phyloP scores from a whole-genome alignment of 345 rosid species.

The Streptanthus diversifolius region DNA sequence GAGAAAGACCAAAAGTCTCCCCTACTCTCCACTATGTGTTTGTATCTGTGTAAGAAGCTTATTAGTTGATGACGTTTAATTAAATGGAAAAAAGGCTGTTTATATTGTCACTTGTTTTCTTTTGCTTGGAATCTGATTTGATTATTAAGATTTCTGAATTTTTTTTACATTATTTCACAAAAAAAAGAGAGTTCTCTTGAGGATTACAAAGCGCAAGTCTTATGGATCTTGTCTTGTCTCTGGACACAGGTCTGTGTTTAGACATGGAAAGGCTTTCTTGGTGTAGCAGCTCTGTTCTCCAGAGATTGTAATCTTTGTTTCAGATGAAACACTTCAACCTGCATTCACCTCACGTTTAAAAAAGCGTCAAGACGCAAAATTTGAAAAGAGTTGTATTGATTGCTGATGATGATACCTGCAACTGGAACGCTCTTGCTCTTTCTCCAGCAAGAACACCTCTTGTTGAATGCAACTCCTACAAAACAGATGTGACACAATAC shows the following conservation, averaged over 20 bases:
- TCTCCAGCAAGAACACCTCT: constrained; percentile 95
- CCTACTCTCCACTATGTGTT: constrained; percentile 8
- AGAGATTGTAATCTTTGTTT: constrained; percentile 86
- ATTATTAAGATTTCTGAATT: background rate
- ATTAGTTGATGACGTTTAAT: background rate
- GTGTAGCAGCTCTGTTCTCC: constrained; percentile 77
- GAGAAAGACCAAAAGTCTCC: constrained; percentile 3
- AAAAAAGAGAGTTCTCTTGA: background rate
- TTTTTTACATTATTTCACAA: constrained; percentile 6
- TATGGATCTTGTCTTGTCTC: background rate
- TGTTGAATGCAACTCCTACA: constrained; percentile 79
- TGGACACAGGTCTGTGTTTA: constrained; percentile 24
- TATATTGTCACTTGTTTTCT: background rate
- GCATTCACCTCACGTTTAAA: constrained; percentile 7
- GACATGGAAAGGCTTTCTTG: constrained; percentile 73
- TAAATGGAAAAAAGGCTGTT: constrained; percentile 10
- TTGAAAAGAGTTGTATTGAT: background rate
- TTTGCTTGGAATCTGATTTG: constrained; percentile 5
- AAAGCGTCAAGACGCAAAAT: background rate
- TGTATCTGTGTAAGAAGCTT: constrained; percentile 20
- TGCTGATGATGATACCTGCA: constrained; percentile 52
- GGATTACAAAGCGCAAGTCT: constrained; percentile 1
- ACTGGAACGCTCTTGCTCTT: constrained; percentile 91
- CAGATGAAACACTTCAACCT: constrained; percentile 98
- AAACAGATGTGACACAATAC: background rate